phyloP scores from a whole-genome alignment of 2,329 filamentous ascomycete genomes.

The Grosmannia huntii region DNA sequence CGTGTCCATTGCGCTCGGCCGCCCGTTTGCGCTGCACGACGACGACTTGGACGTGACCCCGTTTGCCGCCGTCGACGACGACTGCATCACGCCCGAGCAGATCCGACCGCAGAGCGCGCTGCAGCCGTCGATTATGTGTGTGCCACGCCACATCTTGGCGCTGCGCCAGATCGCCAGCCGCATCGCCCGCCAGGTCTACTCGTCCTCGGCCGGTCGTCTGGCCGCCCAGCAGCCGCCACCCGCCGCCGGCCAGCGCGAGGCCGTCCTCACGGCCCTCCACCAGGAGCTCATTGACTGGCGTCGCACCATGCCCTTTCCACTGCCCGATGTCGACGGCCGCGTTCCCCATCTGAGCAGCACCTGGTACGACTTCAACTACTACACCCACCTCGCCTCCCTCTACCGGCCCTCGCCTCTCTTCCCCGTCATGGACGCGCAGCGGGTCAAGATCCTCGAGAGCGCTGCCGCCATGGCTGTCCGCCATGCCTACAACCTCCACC shows the following conservation, averaged over 20 bases:
- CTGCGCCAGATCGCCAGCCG: slow-evolving; percentile 28
- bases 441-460: slow-evolving; percentile 24
- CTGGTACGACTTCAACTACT: slow-evolving; percentile 36
- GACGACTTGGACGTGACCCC: slow-evolving; percentile 29
- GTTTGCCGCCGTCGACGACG: slow-evolving; percentile 24
- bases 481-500: slow-evolving; percentile 24
- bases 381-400: slow-evolving; percentile 29
- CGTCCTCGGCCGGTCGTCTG: slow-evolving; percentile 5
- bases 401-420: slow-evolving; percentile 31
- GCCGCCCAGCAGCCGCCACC: background rate
- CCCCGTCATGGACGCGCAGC: slow-evolving; percentile 21
- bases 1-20: slow-evolving; percentile 29
- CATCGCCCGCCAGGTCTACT: slow-evolving; percentile 26
- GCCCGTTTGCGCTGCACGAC: slow-evolving; percentile 32
- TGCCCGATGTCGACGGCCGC: slow-evolving; percentile 23
- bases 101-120: slow-evolving; percentile 15
- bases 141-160: slow-evolving; percentile 28
- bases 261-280: slow-evolving; percentile 21
- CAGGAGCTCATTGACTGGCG: slow-evolving; percentile 30
- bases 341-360: slow-evolving; percentile 29
- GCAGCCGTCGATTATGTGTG: slow-evolving; percentile 22
- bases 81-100: slow-evolving; percentile 16
- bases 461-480: slow-evolving; percentile 30
- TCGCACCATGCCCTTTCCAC: slow-evolving; percentile 29
- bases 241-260: slow-evolving; percentile 18